Base-by-base conservation (phyloP, 75 land plant genomes). In the Cunninghamia lanceolata region DNA sequence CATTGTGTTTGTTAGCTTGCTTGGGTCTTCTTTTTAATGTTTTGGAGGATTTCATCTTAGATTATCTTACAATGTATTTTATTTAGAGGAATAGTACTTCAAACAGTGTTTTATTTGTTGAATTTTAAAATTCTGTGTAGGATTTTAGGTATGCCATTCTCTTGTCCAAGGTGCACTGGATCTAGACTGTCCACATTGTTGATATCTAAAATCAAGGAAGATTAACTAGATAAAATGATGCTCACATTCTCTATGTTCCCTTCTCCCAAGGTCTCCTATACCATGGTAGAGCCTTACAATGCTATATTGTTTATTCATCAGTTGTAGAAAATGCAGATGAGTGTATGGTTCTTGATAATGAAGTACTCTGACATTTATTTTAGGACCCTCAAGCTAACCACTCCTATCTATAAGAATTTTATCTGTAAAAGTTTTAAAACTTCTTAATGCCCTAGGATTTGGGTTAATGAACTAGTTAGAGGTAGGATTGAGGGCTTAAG, bases 301-400 rank as follows among this genome's bases (percentile, higher is more conserved):
- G 94, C 94, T 9, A 92, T 92, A 8, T 83, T 94, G 30, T 94
- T 94, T 34, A 92, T 92, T 32, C 95, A 94, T 50, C 94, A 90
- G 85, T 88, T 91, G 94, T 94, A 6, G 94, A 93, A 54, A 91
- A 93, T 83, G 92, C 94, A 19, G 94, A 91, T 74, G 93, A 93
- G 63, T 93, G 93, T 70, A 93, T 91, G 93, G 90, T 82, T 56
- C 84, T 88, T 5, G 87, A 88, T 47, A 88, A 88, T 30, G 87
- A 88, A 82, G 89, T 87, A 39, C 89, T 91, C 39, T 91, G 92
- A 93, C 39, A 91, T 91, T 17, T 91, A 91, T 91, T 93, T 93
- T 88, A 85, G 92, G 8, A 89, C 92, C 25, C 89, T 93, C n/a
- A 92, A 92, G 86, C 93, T 92, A 46, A 91, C 89, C 5, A 93